Percentiles rank a stretch among this genome's conserved stretches.
Evolutionary conservation across 352 stramenopile genomes (phyloP).

Genomic region (Globisporangium spiculum): DNA sequence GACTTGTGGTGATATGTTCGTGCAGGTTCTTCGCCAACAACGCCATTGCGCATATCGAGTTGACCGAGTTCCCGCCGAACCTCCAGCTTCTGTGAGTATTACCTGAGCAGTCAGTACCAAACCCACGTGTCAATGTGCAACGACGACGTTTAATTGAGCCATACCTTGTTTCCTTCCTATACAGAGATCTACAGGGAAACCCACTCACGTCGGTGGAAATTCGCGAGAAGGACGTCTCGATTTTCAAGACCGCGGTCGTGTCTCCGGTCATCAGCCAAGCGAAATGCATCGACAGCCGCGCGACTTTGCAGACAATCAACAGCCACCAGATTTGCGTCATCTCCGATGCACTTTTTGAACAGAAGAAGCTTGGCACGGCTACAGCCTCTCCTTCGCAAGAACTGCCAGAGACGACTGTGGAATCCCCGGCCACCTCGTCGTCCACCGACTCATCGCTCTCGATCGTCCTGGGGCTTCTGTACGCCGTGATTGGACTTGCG

Average conservation of each 20-base stretch:
- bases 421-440: background rate
- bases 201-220: slow-evolving; percentile 15
- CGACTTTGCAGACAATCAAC: slow-evolving; percentile 6
- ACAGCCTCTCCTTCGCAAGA: background rate
- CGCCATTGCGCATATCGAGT: slow-evolving; percentile 13
- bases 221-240: slow-evolving; percentile 12
- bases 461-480: background rate
- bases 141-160: background rate
- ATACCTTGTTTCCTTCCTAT: background rate
- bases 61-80: background rate
- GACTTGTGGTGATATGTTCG: background rate
- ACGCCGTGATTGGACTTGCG: slow-evolving; percentile 17
- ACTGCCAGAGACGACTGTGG: background rate
- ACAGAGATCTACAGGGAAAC: slow-evolving; percentile 15
- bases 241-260: background rate
- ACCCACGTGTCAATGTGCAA: background rate
- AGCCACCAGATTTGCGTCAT: slow-evolving; percentile 18
- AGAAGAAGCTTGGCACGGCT: slow-evolving; percentile 6
- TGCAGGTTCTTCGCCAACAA: slow-evolving; percentile 13
- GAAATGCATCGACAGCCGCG: slow-evolving; percentile 4
- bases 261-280: background rate
- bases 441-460: background rate
- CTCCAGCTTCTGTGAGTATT: slow-evolving; percentile 14
- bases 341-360: slow-evolving; percentile 13
- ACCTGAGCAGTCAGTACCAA: too few species aligned